Percentiles rank a stretch among this genome's conserved stretches.
phyloP scores from a whole-genome alignment of 352 stramenopile species.

The Phytopythium delawarense region DNA sequence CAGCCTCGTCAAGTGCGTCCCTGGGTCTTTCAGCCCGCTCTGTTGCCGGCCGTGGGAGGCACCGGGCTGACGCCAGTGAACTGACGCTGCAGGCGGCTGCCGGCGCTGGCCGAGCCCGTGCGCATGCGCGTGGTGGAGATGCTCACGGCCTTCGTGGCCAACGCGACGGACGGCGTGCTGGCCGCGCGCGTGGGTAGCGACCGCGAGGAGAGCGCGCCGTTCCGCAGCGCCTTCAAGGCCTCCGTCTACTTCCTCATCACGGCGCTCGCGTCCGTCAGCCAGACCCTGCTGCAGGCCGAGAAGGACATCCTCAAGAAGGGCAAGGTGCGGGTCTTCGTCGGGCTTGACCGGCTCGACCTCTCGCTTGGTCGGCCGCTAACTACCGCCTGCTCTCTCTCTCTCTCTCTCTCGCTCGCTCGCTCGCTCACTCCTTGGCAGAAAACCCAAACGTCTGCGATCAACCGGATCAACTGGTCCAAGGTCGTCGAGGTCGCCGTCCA shows the following conservation, averaged over 20 bases:
- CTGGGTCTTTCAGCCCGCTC: too few species aligned
- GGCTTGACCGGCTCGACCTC: neutral
- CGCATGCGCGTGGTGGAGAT: conserved; percentile 66
- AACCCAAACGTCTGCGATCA: conserved; percentile 24
- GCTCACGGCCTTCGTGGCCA: conserved; percentile 55
- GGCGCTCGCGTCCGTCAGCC: conserved; percentile 46
- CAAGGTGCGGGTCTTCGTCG: conserved; percentile 17
- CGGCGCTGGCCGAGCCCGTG: conserved; percentile 35
- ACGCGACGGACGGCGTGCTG: conserved; percentile 50
- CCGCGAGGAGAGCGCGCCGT: conserved; percentile 32
- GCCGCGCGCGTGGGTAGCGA: conserved; percentile 26
- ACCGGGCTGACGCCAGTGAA: neutral
- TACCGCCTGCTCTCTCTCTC: neutral
- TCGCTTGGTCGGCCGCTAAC: neutral
- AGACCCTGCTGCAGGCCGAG: conserved; percentile 41
- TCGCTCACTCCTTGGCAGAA: conserved; percentile 12
- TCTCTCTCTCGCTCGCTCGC: neutral
- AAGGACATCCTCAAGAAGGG: conserved; percentile 69
- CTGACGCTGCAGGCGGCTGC: conserved; percentile 33
- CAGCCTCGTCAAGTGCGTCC: conserved; percentile 60
- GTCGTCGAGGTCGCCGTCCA: conserved; percentile 55
- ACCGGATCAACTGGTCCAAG: conserved; percentile 61
- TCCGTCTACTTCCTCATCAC: conserved; percentile 72
- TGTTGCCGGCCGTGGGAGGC: neutral
- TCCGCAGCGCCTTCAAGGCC: conserved; percentile 60